A percentile compares a stretch with the other conserved stretches of the same genome.
Conservation (phyloP, 2,329 filamentous ascomycete species). For the Ceratocystis colombiana region DNA sequence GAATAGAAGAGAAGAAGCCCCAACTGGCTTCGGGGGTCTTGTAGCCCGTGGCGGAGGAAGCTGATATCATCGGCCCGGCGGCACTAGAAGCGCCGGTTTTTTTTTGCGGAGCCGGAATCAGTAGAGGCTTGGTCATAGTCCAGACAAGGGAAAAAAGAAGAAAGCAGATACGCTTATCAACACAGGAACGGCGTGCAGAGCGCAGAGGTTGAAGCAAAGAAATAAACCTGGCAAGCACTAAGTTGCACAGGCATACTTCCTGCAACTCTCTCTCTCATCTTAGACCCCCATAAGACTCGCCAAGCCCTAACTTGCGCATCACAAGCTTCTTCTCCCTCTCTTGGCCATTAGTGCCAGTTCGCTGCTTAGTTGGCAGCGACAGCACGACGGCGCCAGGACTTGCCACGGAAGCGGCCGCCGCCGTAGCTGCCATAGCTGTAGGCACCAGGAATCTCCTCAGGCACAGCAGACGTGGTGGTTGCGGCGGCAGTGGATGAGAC, state of each 20-base stretch:
- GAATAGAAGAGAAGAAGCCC: conserved; percentile 6
- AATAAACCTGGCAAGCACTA: not conserved
- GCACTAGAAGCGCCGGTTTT: not conserved
- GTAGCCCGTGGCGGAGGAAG: not conserved
- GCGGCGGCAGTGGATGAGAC: conserved; percentile 5
- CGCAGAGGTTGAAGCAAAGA: not conserved
- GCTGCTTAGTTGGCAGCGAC: conserved; percentile 17
- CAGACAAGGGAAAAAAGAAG: conserved; percentile 5
- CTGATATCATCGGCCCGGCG: not conserved
- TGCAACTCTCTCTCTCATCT: no score
- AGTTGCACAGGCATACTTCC: no score
- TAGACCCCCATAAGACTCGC: no score
- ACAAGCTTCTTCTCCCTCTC: not conserved
- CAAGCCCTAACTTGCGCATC: not conserved
- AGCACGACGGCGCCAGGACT: conserved; percentile 19
- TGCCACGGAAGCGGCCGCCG: conserved; percentile 16
- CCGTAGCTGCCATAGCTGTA: conserved; percentile 21
- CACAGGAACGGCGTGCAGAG: not conserved
- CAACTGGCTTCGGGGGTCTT: not conserved
- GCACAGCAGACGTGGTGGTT: conserved; percentile 5
- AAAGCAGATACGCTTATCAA: not conserved
- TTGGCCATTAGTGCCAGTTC: not conserved
- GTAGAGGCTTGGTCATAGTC: not conserved
- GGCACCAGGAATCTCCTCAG: conserved; percentile 22
- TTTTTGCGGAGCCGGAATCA: not conserved